Percentiles rank a stretch among this genome's conserved stretches.
Conservation (phyloP, 1,139 yeast species). For the Saccharomyces hybrid region DNA sequence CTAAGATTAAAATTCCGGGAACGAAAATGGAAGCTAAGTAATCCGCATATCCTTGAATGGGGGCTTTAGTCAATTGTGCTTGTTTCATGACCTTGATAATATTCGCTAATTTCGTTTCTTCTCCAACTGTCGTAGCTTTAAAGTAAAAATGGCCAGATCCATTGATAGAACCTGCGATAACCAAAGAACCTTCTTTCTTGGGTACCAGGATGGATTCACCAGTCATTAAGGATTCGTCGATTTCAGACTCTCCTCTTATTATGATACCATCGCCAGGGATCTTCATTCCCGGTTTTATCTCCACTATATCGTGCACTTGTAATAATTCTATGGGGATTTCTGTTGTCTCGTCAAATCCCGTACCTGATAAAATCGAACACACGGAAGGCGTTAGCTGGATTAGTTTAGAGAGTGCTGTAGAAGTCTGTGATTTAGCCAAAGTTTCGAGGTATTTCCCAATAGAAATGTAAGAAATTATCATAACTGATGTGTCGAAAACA, state of each 20-base stretch:
- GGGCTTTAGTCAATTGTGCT: conserved; percentile 84
- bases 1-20: conserved; percentile 59
- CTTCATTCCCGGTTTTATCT: conserved; percentile 77
- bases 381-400: conserved; percentile 73
- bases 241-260: conserved; percentile 66
- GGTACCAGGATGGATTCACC: conserved; percentile 79
- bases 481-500: conserved; percentile 78
- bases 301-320: conserved; percentile 68
- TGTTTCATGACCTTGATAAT: conserved; percentile 80
- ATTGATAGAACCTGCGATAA: conserved; percentile 89
- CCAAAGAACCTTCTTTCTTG: conserved; percentile 51
- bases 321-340: conserved; percentile 63
- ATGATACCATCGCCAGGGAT: conserved; percentile 89
- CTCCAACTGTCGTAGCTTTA: conserved; percentile 62
- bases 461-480: conserved; percentile 76
- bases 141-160: conserved; percentile 68
- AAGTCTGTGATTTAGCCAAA: conserved; percentile 89
- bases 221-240: conserved; percentile 82
- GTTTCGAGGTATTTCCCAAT: conserved; percentile 88
- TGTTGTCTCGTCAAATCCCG: conserved; percentile 17
- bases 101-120: conserved; percentile 77
- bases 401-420: conserved; percentile 74
- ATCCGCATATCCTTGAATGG: conserved; percentile 86
- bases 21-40: conserved; percentile 80
- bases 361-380: conserved; percentile 49